These are phyloP conservation scores for Sclerotinia sclerotiorum DNA, from an alignment of 2,329 filamentous ascomycete species.

Conservation along the genomic window DNA sequence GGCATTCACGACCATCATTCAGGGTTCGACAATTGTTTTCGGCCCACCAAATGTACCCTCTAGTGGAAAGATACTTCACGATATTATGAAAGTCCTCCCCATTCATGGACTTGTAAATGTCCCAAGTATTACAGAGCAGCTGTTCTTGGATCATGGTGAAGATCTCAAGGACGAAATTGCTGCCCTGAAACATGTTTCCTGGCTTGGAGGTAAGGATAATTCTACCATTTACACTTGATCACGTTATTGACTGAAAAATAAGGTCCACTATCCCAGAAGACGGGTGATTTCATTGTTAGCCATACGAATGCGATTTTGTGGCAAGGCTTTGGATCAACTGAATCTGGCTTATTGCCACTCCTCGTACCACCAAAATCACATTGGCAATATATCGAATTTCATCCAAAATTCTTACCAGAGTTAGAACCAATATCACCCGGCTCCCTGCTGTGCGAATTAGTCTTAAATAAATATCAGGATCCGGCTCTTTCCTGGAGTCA, in stretches of 20 bases:
- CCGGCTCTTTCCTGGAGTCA: slow-evolving; percentile 16
- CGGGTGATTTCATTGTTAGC: slow-evolving; percentile 1
- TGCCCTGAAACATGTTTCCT: slow-evolving; percentile 27
- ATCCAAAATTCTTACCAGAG: slow-evolving; percentile 32
- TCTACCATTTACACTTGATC: neutral
- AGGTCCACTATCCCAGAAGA: slow-evolving; percentile 16
- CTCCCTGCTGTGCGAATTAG: neutral
- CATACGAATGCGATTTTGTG: neutral
- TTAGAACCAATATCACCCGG: slow-evolving; percentile 25
- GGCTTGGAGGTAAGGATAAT: slow-evolving; percentile 30
- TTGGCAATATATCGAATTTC: slow-evolving; percentile 41
- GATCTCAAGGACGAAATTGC: slow-evolving; percentile 24
- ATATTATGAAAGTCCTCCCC: slow-evolving; percentile 32
- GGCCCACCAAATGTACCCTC: slow-evolving; percentile 23
- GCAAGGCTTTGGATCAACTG: slow-evolving; percentile 34
- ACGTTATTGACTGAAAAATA: neutral
- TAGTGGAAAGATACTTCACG: slow-evolving; percentile 26
- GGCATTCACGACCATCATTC: slow-evolving; percentile 2
- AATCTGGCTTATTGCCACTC: slow-evolving; percentile 34
- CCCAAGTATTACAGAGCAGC: slow-evolving; percentile 26
- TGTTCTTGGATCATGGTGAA: slow-evolving; percentile 27
- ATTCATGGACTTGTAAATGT: slow-evolving; percentile 29
- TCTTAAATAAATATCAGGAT: neutral
- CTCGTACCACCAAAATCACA: slow-evolving; percentile 34
- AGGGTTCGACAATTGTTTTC: slow-evolving; percentile 21